A percentile compares a stretch with the other conserved stretches of the same genome.
Evolutionary conservation across 306 rosid genomes (phyloP).

Genomic region (Quercus bicolor): DNA sequence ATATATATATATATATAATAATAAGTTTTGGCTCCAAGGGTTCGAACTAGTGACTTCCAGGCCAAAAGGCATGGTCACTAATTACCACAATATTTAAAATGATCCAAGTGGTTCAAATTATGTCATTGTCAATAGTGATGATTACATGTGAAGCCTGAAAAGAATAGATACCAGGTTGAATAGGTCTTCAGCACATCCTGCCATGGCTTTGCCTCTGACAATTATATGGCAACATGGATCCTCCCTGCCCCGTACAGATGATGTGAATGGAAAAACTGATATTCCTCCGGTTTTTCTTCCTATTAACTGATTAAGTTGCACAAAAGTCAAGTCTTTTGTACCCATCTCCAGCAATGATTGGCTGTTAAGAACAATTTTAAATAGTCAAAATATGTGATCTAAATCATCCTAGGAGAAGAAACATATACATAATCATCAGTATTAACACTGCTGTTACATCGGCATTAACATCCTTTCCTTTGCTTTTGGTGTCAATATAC

Average conservation of each 20-base stretch:
- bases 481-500: background rate
- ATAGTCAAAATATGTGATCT: constrained; percentile 24
- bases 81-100: background rate
- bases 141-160: background rate
- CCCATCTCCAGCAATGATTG: constrained; percentile 99
- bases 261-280: constrained; percentile 90
- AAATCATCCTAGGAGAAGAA: constrained; percentile 8
- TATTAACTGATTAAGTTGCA: constrained; percentile 89
- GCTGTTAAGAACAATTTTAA: constrained; percentile 46
- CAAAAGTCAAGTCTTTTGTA: constrained; percentile 89
- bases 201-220: constrained; percentile 96
- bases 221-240: constrained; percentile 80
- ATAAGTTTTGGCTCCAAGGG: too few relatives aligned
- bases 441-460: background rate
- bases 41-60: too few relatives aligned
- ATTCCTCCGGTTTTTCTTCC: constrained; percentile 99
- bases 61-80: background rate
- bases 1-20: too few relatives aligned
- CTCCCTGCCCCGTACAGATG: constrained; percentile 75
- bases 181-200: constrained; percentile 83
- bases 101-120: background rate
- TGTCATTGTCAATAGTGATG: background rate
- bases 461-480: background rate
- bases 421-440: background rate
- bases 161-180: constrained; percentile 67